Base-by-base conservation (phyloP, 768 basidiomycete species). In the Albatrellus ellisii region DNA sequence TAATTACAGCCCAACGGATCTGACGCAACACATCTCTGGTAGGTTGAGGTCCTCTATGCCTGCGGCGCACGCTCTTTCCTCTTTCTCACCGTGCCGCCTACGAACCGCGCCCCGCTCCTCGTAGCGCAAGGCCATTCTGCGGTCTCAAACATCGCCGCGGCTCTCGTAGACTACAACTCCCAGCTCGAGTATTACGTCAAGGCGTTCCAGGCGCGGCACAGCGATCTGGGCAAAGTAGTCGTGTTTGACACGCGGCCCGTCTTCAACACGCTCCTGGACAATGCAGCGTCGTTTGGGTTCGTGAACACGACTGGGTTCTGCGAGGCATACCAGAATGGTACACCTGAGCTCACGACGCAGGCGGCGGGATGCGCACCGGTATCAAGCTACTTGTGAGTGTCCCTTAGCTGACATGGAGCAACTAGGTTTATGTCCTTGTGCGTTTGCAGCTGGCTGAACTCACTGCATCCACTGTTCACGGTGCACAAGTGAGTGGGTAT, bases 381-480 rank as follows among this genome's bases (percentile, higher is more conserved):
- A 22, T 74, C 72, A 15, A 77, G 63, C 36, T 79, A 78, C 54
- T 79, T 79, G 76, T 77, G 52, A 62, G 73, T 63, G 11, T 4
- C 14, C 42, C 12, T 10, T 20, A 36, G 36, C 28, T 18, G 32
- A 20, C 17, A 7, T 31, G 29, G 17, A 12, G 17, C 4, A 17
- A 12, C 3, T 31, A 4, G 7, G 17, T 31, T 12, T 31, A 31
- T 31, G 29, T 12, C 29, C 17, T 31, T 7, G 12, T 12, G 17
- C 29, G 7, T 31, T 14, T 34, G 24, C 44, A 77, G 75, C 59
- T 78, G 76, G 76, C 52, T 78, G 36, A 77, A 79, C 53, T 54
- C 62, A 2, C 58, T 79, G 29, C 76, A 78, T 53, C 77, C 75
- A 21, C 49, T 78, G 15, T 79, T 75, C 50, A 73, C 74, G 18